These are phyloP conservation scores for Dictyostelium firmibasis DNA, from an alignment of 78 protist genomes.

Conservation along the genomic window DNA sequence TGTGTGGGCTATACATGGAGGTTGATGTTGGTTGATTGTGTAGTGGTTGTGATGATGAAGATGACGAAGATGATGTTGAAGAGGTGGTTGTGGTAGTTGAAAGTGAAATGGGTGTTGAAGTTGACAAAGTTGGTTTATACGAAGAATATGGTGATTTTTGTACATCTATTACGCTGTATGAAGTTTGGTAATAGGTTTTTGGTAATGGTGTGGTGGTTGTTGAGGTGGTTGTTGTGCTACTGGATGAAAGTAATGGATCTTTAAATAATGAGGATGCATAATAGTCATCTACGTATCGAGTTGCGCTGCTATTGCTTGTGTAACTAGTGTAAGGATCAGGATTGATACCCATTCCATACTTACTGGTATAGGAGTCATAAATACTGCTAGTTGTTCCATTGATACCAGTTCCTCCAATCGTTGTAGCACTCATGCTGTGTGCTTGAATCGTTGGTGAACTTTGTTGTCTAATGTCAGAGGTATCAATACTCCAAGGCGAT, in stretches of 20 bases:
- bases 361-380: neutral
- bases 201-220: neutral
- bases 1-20: neutral
- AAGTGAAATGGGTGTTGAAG: neutral
- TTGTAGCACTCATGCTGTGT: neutral
- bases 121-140: neutral
- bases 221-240: neutral
- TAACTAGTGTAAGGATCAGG: neutral
- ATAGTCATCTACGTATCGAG: neutral
- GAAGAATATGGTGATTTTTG: neutral
- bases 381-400: neutral
- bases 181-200: constrained; percentile 4
- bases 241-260: neutral
- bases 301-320: neutral
- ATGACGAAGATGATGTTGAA: neutral
- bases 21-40: neutral
- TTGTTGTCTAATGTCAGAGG: constrained; percentile 22
- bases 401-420: neutral
- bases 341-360: neutral
- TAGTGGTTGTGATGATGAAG: neutral
- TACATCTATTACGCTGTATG: constrained; percentile 1
- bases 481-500: constrained; percentile 34
- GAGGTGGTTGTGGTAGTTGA: constrained; percentile 2
- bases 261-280: neutral
- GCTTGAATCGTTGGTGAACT: constrained; percentile 18